These are phyloP conservation scores for Incumbomyces lentus DNA, from an alignment of 2,329 filamentous ascomycete species.

Conservation along the genomic window DNA sequence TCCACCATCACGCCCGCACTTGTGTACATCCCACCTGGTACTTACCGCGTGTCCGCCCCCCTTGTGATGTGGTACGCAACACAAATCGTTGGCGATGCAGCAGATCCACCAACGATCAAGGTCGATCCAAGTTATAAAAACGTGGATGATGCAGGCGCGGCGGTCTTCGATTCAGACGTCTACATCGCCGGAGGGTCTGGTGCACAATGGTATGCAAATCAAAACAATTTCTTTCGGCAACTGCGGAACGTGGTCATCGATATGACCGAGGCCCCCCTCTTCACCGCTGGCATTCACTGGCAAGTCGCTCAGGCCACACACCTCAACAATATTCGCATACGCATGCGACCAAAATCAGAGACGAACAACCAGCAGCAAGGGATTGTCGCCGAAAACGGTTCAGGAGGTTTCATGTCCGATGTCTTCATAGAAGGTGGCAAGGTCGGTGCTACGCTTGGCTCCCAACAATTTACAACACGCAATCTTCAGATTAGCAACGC, in stretches of 20 bases:
- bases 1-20: conserved; percentile 64
- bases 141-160: conserved; percentile 71
- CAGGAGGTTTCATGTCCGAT: conserved; percentile 51
- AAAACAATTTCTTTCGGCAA: conserved; percentile 63
- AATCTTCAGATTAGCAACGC: conserved; percentile 43
- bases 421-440: conserved; percentile 51
- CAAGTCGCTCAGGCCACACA: conserved; percentile 64
- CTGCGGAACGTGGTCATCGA: conserved; percentile 67
- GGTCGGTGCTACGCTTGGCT: conserved; percentile 51
- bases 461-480: conserved; percentile 54
- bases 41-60: conserved; percentile 61
- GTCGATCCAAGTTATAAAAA: conserved; percentile 38
- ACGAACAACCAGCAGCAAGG: conserved; percentile 44
- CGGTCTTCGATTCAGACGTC: conserved; percentile 69
- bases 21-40: conserved; percentile 75
- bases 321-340: conserved; percentile 63
- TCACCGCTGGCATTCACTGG: conserved; percentile 61
- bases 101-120: conserved; percentile 44
- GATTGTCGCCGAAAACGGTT: conserved; percentile 56
- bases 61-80: conserved; percentile 57
- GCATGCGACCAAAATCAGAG: conserved; percentile 48
- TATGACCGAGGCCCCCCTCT: conserved; percentile 47
- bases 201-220: conserved; percentile 59
- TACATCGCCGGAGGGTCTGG: conserved; percentile 49
- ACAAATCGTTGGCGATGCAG: conserved; percentile 54